Evolutionary conservation across 2,329 filamentous ascomycete genomes (phyloP), one percentile per base, ranked within the genome.

Genomic region (Xylaria sp.): DNA sequence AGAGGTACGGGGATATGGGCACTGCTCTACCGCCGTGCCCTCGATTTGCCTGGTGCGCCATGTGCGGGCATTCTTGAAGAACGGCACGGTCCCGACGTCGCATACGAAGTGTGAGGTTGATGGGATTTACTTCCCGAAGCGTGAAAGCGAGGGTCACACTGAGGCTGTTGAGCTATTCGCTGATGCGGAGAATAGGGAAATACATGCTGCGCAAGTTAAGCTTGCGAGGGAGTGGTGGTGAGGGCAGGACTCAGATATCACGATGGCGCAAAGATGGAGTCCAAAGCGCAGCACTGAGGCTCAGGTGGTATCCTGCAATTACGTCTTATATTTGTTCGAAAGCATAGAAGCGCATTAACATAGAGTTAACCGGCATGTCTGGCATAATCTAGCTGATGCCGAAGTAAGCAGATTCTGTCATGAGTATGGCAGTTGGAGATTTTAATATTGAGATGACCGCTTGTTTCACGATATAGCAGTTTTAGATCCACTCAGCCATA

Each of bases 1-100:
- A 0, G 80, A 83, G 63, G 78, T 84, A 48, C 75, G 80, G 60
- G 83, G 80, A 0, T 84, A 84, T 15, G 83, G 83, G 0, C 82
- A 84, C 63, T 83, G 81, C 61, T 81, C 81, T 0, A 59, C 81
- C 3, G 78, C 82, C 0, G 73, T 80, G 28, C 75, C 80, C 0
- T 84, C 83, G 72, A 2, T 84, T 8, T 66, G 83, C 50, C 50
- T 80, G 0, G 79, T 76, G 0, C 76, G 75, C 20, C 77, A 81
- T 18, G 76, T 83, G 1, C 75, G 81, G 0, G 76, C 71, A 0
- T 84, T 80, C 46, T 71, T 85, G 6, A 72, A 75, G 23, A 75
- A 82, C 10, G 83, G 83, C 1, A 80, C 74, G 2, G 41, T 84
- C 52, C 83, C 82, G 0, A 75, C 75, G 0, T 65, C 76, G 0